Evolutionary conservation across 495 filamentous ascomycete species (phyloP).

Genomic region (Penicillium odoratum): DNA sequence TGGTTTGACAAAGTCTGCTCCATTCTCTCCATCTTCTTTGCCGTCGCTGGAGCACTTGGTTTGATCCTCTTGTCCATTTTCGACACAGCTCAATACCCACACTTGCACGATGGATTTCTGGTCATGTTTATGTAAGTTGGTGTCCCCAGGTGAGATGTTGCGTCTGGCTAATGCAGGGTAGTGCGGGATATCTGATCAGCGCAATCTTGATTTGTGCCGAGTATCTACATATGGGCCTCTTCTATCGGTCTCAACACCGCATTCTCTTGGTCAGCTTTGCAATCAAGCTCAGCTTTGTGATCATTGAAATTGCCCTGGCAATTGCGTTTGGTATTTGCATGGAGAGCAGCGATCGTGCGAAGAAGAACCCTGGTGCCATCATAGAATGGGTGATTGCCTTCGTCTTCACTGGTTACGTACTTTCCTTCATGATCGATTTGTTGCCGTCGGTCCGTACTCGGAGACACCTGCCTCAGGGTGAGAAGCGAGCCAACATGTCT

Average conservation of each 20-base stretch:
- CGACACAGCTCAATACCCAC: constrained; percentile 67
- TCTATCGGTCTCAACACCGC: constrained; percentile 65
- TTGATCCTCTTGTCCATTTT: constrained; percentile 83
- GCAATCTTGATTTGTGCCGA: constrained; percentile 86
- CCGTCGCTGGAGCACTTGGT: constrained; percentile 72
- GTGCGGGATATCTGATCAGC: constrained; percentile 63
- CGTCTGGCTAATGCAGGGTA: constrained; percentile 11
- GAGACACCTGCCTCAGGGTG: constrained; percentile 45
- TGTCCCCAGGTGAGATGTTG: not conserved
- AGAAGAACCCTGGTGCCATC: constrained; percentile 58
- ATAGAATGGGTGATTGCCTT: constrained; percentile 86
- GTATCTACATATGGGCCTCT: constrained; percentile 78
- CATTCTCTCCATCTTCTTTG: constrained; percentile 66
- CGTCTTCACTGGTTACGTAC: constrained; percentile 85
- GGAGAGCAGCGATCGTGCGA: constrained; percentile 31
- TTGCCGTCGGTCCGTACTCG: constrained; percentile 74
- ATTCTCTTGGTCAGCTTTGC: constrained; percentile 76
- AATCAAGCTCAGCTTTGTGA: constrained; percentile 77
- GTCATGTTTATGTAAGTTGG: constrained; percentile 72
- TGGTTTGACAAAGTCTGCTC: constrained; percentile 68
- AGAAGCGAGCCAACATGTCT: constrained; percentile 34
- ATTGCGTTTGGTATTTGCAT: constrained; percentile 56
- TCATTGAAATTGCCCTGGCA: constrained; percentile 75
- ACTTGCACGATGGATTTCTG: constrained; percentile 74
- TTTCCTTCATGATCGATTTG: constrained; percentile 87